phyloP scores from a whole-genome alignment of 768 basidiomycete genomes.

The Clavulina sp. region DNA sequence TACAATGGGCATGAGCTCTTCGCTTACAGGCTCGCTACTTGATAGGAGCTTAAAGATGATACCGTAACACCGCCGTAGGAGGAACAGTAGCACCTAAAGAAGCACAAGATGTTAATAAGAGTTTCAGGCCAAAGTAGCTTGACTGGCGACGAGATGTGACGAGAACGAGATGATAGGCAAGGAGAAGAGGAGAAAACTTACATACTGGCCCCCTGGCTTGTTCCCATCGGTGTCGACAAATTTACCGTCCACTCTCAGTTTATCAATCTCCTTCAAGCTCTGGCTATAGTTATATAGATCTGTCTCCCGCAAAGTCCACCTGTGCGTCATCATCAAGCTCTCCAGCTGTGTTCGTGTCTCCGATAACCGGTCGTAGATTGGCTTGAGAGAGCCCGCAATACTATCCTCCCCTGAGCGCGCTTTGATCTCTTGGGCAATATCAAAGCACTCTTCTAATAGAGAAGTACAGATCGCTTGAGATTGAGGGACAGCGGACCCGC shows the following conservation, averaged over 20 bases:
- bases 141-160: neutral
- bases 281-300: constrained; percentile 88
- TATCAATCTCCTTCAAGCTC: constrained; percentile 88
- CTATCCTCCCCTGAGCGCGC: constrained; percentile 61
- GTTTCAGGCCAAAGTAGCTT: neutral
- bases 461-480: constrained; percentile 88
- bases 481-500: constrained; percentile 63
- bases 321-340: constrained; percentile 79
- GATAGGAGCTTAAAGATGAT: constrained; percentile 86
- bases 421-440: constrained; percentile 87
- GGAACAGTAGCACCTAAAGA: constrained; percentile 70
- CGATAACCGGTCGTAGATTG: constrained; percentile 80
- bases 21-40: constrained; percentile 91
- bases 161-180: constrained; percentile 1
- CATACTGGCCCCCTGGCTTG: constrained; percentile 86
- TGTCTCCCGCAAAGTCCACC: constrained; percentile 92
- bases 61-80: constrained; percentile 88
- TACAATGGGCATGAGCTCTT: constrained; percentile 94
- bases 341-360: constrained; percentile 81
- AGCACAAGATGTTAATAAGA: constrained; percentile 2
- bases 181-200: constrained; percentile 22
- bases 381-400: constrained; percentile 69
- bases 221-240: constrained; percentile 91
- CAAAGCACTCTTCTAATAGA: constrained; percentile 90
- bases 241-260: constrained; percentile 93